Percentiles rank a stretch among this genome's conserved stretches.
Evolutionary conservation across 2,329 filamentous ascomycete genomes (phyloP).

Genomic region (Apiospora saccharicola): DNA sequence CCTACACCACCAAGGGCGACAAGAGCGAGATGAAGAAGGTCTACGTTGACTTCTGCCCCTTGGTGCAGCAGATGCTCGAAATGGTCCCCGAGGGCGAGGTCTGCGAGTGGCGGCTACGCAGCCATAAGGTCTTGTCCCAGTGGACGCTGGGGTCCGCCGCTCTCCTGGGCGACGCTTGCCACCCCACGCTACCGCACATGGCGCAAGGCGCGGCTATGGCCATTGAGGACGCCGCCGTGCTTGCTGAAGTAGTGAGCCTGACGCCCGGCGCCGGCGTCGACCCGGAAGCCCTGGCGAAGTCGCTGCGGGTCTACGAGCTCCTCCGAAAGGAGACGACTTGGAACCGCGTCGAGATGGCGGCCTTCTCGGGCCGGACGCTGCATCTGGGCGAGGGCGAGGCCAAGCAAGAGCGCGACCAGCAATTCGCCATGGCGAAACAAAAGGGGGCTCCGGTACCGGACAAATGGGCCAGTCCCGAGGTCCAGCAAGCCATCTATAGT

Average conservation of each 20-base stretch:
- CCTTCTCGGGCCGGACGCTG: conserved; percentile 59
- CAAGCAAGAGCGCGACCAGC: conserved; percentile 64
- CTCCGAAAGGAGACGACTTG: conserved; percentile 63
- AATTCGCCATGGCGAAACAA: conserved; percentile 59
- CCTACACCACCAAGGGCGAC: conserved; percentile 69
- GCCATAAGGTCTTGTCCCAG: conserved; percentile 61
- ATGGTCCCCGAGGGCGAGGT: conserved; percentile 68
- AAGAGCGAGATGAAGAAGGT: conserved; percentile 69
- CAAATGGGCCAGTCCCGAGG: conserved; percentile 75
- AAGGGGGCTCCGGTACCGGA: conserved; percentile 63
- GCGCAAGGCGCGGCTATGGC: conserved; percentile 74
- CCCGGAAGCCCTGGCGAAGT: conserved; percentile 52
- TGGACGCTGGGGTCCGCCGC: conserved; percentile 66
- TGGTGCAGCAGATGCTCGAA: conserved; percentile 64
- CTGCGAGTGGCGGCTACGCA: conserved; percentile 70
- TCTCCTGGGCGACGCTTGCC: conserved; percentile 70
- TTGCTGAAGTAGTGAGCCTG: conserved; percentile 59
- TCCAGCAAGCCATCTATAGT: conserved; percentile 71
- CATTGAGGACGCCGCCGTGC: conserved; percentile 70
- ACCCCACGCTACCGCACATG: conserved; percentile 72
- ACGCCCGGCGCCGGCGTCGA: conserved; percentile 44
- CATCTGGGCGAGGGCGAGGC: conserved; percentile 66
- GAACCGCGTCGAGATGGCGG: conserved; percentile 61
- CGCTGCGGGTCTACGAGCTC: conserved; percentile 62
- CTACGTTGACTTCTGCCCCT: conserved; percentile 67